Base-by-base conservation (phyloP, 192 early-diverging fungal genomes). In the Dissophora ornata region DNA sequence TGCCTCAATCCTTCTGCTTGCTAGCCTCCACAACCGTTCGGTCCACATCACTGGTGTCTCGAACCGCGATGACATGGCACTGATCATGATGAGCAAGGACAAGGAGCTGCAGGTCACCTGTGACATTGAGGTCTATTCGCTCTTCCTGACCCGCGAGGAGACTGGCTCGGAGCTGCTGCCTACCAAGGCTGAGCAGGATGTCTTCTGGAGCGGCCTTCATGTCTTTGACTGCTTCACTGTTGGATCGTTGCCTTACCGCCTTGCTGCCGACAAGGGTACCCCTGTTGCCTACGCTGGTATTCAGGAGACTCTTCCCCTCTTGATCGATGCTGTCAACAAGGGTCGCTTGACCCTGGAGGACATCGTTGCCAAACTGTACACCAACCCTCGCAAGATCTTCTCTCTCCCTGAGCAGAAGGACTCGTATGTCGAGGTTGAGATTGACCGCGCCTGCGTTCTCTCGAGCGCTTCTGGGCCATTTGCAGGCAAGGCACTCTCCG, bases 381-480 rank as follows among this genome's bases (percentile, higher is more conserved):
- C 86, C 15, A 96, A 96, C 73, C 97, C 97, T 28, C 87, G 90
- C 51, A 82, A 87, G 47, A 97, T 99, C 84, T 95, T 99, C 80
- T 91, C 91, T 22, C 77, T 99, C 16, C 88, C 94, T 19, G 88
- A 91, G 63, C 95, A 98, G 82, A 80, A 89, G 10, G 96, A 99
- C 63, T 97, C 97, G 15, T 97, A 94, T 51, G 85, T 99, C 26
- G 97, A 99, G 85, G 87, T 98, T 54, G 95, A 97, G 80, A 81
- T 94, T 62, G 96, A 96, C 67, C 88, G 95, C 21, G 74, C 84
- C 34, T 82, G 75, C n/a, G 60, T 80, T 11, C 79, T 89, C 19
- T 61, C 86, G 29, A 49, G 61, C 21, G 79, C 66, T 42, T 56
- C 65, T 32, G 79, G 62, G 16, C 88, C 93, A 16, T 84, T 95